Evolutionary conservation across 1,284 basidiomycete genomes (phyloP), one percentile per base, ranked within the genome.

Genomic region (Ustilago nuda): DNA sequence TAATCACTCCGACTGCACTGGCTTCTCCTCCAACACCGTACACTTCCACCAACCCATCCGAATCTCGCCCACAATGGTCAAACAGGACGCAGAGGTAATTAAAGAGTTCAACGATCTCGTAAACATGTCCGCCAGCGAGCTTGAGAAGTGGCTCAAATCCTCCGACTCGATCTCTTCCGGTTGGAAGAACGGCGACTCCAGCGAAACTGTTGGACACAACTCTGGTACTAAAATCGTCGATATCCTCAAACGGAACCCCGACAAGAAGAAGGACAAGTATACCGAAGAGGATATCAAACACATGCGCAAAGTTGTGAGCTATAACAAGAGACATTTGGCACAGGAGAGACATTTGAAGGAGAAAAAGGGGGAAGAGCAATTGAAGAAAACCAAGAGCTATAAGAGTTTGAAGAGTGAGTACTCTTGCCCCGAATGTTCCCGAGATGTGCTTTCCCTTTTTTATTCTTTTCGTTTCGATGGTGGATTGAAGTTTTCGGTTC

Each of bases 261-360:
- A 81, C 32, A 82, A 80, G 58, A 77, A 83, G 46, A 70, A 72
- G 36, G 78, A 80, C 50, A 76, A 78, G 58, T 85, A 84, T 72
- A 81, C 82, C 35, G 67, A 79, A 3, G 82, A 85, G 0, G 84
- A 85, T 48, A 45, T 85, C 48, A 71, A 65, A 27, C 85, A 86
- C 72, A 86, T 86, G 84, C 70, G 85, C 23, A 82, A 84, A 62
- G 85, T 86, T 30, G 81, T 80, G 13, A 78, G 76, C 33, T 86
- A 86, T 67, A 81, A 81, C 76, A 83, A 84, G 69, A 77, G 86
- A 11, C 85, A 86, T 51, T 63, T 83, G 8, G 82, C 82, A 7
- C 85, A 86, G 61, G 82, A 83, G 37, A 58, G 78, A 41, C 76
- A 83, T 32, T 59, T 83, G 35, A 78, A 72, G 57, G 36, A 81